Conservation (phyloP, 495 filamentous ascomycete species). For the Platismatia glauca region DNA sequence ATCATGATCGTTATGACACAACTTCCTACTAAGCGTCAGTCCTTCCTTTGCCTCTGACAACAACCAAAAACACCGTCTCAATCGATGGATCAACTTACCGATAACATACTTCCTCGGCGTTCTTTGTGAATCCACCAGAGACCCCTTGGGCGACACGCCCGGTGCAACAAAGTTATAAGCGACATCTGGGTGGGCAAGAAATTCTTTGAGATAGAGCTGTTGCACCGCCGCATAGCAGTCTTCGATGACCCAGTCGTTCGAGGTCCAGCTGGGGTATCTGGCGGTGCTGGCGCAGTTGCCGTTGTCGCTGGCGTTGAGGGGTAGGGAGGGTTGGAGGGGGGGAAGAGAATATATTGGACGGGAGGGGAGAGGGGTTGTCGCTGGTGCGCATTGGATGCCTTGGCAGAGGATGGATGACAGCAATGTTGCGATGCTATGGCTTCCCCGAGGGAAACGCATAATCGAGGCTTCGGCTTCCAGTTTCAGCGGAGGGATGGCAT, state of each 20-base stretch:
- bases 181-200: neutral
- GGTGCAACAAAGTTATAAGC: neutral
- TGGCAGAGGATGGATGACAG: neutral
- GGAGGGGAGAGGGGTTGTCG: neutral
- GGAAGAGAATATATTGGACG: neutral
- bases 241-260: neutral
- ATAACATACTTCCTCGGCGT: constrained; percentile 14
- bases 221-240: constrained; percentile 10
- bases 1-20: constrained; percentile 12
- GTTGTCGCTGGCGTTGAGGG: neutral
- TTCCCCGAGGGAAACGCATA: neutral
- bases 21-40: neutral
- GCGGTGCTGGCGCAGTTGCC: constrained; percentile 3
- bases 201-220: constrained; percentile 2
- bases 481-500: neutral
- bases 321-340: neutral
- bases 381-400: neutral
- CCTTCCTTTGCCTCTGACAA: neutral
- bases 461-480: neutral
- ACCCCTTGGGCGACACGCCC: neutral
- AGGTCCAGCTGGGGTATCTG: neutral
- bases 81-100: neutral
- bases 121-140: neutral
- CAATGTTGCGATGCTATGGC: neutral
- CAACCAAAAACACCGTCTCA: neutral